A percentile compares a stretch with the other conserved stretches of the same genome.
phyloP scores from a whole-genome alignment of 2,329 filamentous ascomycete species.

The Paradendryphiella salina region DNA sequence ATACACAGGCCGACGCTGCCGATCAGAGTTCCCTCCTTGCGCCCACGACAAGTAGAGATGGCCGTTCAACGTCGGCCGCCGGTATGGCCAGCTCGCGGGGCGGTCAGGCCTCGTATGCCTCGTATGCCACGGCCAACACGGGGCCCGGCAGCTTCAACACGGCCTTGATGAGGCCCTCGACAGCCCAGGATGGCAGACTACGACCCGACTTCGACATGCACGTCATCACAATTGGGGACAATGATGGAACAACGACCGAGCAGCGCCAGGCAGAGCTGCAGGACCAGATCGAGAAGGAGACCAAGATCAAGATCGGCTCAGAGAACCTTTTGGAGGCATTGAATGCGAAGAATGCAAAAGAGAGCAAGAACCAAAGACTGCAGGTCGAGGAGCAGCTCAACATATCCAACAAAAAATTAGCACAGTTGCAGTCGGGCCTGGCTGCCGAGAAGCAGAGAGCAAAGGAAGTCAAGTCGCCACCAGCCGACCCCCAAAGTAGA shows the following conservation, averaged over 20 bases:
- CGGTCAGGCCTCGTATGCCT: slow-evolving; percentile 63
- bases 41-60: slow-evolving; percentile 55
- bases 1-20: slow-evolving; percentile 43
- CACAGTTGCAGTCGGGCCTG: slow-evolving; percentile 61
- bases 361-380: slow-evolving; percentile 70
- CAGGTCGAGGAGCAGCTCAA: slow-evolving; percentile 80
- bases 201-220: slow-evolving; percentile 61
- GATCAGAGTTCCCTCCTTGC: slow-evolving; percentile 50
- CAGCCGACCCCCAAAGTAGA: slow-evolving; percentile 54
- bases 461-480: slow-evolving; percentile 56
- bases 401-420: slow-evolving; percentile 76
- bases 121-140: slow-evolving; percentile 67
- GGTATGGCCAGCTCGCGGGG: slow-evolving; percentile 66
- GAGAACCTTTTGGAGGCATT: slow-evolving; percentile 97
- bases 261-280: slow-evolving; percentile 74
- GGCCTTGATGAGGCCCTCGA: slow-evolving; percentile 71
- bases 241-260: slow-evolving; percentile 64
- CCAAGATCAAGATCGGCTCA: slow-evolving; percentile 96
- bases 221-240: slow-evolving; percentile 60
- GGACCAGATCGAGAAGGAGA: slow-evolving; percentile 88
- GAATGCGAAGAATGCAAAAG: slow-evolving; percentile 92
- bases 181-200: slow-evolving; percentile 64
- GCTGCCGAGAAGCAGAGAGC: slow-evolving; percentile 63
- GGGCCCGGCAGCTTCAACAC: slow-evolving; percentile 82
- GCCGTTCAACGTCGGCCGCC: slow-evolving; percentile 57